Evolutionary conservation across 2,329 filamentous ascomycete genomes (phyloP), one percentile per base, ranked within the genome.

Genomic region (Hypoxylon sp.): DNA sequence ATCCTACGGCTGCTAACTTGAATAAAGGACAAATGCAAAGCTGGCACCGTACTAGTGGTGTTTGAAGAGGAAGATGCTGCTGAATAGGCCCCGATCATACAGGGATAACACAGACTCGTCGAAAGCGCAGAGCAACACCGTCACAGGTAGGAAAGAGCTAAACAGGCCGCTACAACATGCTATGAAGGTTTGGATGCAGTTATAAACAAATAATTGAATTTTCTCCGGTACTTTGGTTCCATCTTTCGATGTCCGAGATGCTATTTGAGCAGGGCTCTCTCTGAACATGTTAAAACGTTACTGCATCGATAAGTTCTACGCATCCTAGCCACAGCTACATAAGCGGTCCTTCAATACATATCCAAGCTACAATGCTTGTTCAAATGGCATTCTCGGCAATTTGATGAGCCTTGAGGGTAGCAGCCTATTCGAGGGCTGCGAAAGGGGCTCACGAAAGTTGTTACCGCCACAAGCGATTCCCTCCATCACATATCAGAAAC

Each of bases 11-110:
- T 8, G 61, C 67, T 75, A 71, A 73, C 65, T 52, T 38, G 26
- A 16, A 44, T 26, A 48, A 50, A 91, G 88, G 91, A 93, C 72
- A 91, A 93, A 72, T 93, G 91, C 78, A 92, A 92, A 76, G 90
- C 90, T 4, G 91, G 91, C 5, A 93, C 90, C 3, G 85, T 91
- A 5, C 79, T 93, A 48, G 91, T 93, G 3, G 81, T 92, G 46
- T 93, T 93, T 73, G 89, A 91, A 73, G 88, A 87, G 30, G 77
- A 79, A 16, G 61, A 48, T 11, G 12, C 28, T 33, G 7, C 44
- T 4, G 53, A 59, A 24, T 64, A 48, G 46, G 18, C 36, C 22
- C 26, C 32, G 22, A 28, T 20, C 16, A 8, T 3, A 52, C 16
- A 11, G 20, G 32, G 5, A 22, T 26, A 38, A 16, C 14, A n/a